Base-by-base conservation (phyloP, 2,329 filamentous ascomycete species). In the Fusarium veterinarium region DNA sequence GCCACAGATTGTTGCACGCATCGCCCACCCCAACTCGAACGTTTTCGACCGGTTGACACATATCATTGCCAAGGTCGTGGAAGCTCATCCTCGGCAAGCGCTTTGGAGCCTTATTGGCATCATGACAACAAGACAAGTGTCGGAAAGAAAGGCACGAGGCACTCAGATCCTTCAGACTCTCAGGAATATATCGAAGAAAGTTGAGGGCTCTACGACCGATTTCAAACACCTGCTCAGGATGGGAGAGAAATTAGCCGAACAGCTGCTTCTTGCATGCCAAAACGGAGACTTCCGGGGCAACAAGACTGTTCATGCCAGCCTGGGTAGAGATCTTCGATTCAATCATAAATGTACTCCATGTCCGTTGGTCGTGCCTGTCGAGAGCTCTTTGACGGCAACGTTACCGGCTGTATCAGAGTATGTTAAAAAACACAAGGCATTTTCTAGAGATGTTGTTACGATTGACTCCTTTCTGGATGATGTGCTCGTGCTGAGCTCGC, bases 1-100 rank as follows among this genome's bases (percentile, higher is more conserved):
- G 45, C 93, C 96, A 9, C 96, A 99, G 81, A 92, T 99, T 69
- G 93, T 99, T 63, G 96, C 95, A n/a, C 91, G 96, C 37, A 98
- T 99, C 76, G 93, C 93, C 49, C 96, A 99, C 82, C 91, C 92
- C 2, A 93, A 97, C 79, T 82, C 82, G 8, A 89, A 91, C 3
- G 94, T 97, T 4, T 97, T 94, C 82, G 90, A 91, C 65, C 85
- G 93, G 14, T 84, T 99, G 11, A 90, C 91, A 59, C 87, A 88
- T 38, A 95, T 98, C 73, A 95, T 99, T 61, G 84, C 92, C 68
- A 95, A 93, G 79, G 94, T 98, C n/a, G 91, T 97, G 13, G 88
- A 91, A 45, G 87, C 90, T n/a, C 93, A 98, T 80, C 95, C 96
- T 1, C 94, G 93, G 68, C 96, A 99, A 81, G 92, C 95, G 2